Conservation (phyloP, 768 basidiomycete species). For the Suillus clintonianus region DNA sequence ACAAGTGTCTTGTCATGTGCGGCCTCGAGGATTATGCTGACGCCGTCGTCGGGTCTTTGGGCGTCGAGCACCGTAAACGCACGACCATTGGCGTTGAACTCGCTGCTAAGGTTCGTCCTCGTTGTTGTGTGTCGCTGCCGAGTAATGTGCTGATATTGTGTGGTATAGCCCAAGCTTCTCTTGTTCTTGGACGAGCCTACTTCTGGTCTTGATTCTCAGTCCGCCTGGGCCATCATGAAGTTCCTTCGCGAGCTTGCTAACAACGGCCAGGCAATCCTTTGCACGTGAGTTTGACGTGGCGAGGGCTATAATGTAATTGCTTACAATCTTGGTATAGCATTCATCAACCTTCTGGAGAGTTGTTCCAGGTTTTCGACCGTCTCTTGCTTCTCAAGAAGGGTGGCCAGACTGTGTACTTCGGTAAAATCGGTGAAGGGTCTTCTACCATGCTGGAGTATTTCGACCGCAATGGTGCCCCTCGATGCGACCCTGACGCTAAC, state of each 20-base stretch:
- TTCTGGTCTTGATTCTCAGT: slow-evolving; percentile 60
- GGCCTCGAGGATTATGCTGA: slow-evolving; percentile 85
- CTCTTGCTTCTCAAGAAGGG: slow-evolving; percentile 70
- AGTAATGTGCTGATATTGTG: slow-evolving; percentile 40
- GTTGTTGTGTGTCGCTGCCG: slow-evolving; percentile 53
- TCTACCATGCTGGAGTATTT: slow-evolving; percentile 74
- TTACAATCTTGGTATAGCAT: slow-evolving; percentile 35
- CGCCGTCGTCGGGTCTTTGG: slow-evolving; percentile 72
- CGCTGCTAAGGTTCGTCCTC: slow-evolving; percentile 80
- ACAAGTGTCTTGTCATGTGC: slow-evolving; percentile 81
- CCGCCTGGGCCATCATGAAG: slow-evolving; percentile 80
- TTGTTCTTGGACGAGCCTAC: slow-evolving; percentile 46
- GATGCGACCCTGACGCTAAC: slow-evolving; percentile 76
- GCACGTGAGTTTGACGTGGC: slow-evolving; percentile 43
- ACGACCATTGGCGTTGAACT: slow-evolving; percentile 92
- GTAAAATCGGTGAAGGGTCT: slow-evolving; percentile 80
- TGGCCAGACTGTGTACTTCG: slow-evolving; percentile 93
- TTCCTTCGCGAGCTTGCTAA: slow-evolving; percentile 83
- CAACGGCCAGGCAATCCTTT: slow-evolving; percentile 86
- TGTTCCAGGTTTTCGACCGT: slow-evolving; percentile 87
- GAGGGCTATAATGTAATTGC: not conserved
- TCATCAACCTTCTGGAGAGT: slow-evolving; percentile 82
- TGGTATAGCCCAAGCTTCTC: slow-evolving; percentile 26
- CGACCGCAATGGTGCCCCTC: slow-evolving; percentile 62
- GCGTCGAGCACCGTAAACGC: slow-evolving; percentile 75